These are phyloP conservation scores for Nicotiana knightiana DNA, from an alignment of 257 asterid species.

Conservation along the genomic window DNA sequence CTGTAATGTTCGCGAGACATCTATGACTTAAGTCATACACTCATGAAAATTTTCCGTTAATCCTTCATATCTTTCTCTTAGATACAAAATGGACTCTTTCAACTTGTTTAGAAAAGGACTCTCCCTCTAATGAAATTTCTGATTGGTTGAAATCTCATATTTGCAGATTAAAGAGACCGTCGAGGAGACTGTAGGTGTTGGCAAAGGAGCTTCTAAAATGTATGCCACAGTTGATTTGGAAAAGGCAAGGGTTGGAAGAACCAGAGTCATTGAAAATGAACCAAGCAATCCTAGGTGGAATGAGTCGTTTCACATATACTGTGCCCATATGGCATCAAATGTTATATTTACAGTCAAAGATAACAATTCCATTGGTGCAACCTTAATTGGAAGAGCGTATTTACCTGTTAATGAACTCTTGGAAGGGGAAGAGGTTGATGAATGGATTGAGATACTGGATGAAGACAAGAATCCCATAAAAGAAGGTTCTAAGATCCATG, in stretches of 20 bases:
- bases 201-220: constrained; percentile 68
- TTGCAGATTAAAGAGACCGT: constrained; percentile 53
- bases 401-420: constrained; percentile 64
- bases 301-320: constrained; percentile 84
- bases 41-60: background rate
- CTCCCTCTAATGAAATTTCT: background rate
- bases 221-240: constrained; percentile 81
- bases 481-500: constrained; percentile 79
- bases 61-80: background rate
- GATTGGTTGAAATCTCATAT: constrained; percentile 8
- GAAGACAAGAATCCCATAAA: constrained; percentile 55
- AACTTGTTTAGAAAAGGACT: background rate
- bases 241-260: constrained; percentile 87
- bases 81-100: background rate
- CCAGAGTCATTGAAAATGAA: constrained; percentile 58
- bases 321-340: constrained; percentile 70
- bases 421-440: constrained; percentile 77
- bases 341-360: constrained; percentile 84
- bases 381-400: constrained; percentile 87
- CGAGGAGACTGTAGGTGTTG: constrained; percentile 77
- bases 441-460: constrained; percentile 82
- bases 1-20: background rate
- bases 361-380: constrained; percentile 86
- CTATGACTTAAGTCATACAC: background rate
- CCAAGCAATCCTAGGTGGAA: constrained; percentile 73